phyloP scores from a whole-genome alignment of 768 basidiomycete genomes.

The Pleurotus salmoneostramineus region DNA sequence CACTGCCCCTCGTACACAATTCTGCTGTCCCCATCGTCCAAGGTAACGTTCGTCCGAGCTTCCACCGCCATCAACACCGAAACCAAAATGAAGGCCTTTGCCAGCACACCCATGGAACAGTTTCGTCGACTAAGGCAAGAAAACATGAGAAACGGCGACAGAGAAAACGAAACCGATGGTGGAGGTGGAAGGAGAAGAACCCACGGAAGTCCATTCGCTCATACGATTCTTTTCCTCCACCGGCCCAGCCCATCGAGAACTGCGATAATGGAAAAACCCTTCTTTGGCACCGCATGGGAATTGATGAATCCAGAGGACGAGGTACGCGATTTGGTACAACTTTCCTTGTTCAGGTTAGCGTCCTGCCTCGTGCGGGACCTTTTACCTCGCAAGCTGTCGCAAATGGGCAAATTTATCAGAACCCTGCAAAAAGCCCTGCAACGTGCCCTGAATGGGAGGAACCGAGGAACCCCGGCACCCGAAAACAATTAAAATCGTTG shows the following conservation, averaged over 20 bases:
- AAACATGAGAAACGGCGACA: background rate
- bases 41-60: background rate
- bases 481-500: background rate
- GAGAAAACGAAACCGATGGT: background rate
- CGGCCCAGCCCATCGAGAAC: background rate
- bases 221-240: background rate
- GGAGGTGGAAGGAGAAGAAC: background rate
- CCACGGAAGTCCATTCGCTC: background rate
- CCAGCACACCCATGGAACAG: background rate
- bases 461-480: background rate
- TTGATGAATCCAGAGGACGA: background rate
- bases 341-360: background rate
- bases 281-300: background rate
- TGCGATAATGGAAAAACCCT: background rate
- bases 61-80: background rate
- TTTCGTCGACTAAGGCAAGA: background rate
- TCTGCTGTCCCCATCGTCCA: background rate
- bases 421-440: background rate
- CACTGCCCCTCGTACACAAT: slow-evolving; percentile 1
- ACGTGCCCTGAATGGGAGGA: background rate
- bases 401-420: background rate
- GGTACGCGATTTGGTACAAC: background rate
- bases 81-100: background rate
- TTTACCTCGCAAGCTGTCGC: background rate
- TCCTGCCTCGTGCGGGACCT: background rate